Base-by-base conservation (phyloP, 2,329 filamentous ascomycete genomes). In the Fusarium sp. region DNA sequence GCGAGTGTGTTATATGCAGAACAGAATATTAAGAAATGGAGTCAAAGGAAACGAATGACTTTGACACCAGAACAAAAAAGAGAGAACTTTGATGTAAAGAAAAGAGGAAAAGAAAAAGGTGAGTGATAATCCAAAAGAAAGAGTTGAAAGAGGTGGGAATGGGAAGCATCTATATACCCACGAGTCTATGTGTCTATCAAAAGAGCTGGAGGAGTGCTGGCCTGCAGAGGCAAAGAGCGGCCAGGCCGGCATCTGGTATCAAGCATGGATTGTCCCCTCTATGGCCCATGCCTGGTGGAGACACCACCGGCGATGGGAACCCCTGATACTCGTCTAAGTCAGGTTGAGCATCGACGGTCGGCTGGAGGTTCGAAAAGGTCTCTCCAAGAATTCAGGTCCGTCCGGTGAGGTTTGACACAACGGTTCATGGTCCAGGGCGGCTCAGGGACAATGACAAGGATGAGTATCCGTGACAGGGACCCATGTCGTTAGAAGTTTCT, bases 11-110 rank as follows among this genome's bases (percentile, higher is more conserved):
- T 73, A 69, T 74, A 63, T 71, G 67, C 56, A 66, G 68, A 74
- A 68, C 58, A 64, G 77, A 75, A 71, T 81, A 77, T 78, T 75
- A 76, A 77, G 74, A 71, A 71, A 74, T 61, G 62, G 73, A 70
- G 76, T 76, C 81, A 86, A 88, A 88, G 86, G 82, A 84, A 89
- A 85, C 86, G 87, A 89, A 86, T 88, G 87, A 85, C 85, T 86
- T 86, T 88, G 85, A 81, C 82, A 76, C 76, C 68, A 57, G 69
- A 64, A 76, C 77, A 57, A 60, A 71, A 80, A 76, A 79, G 67
- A 72, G 62, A 68, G 30, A 73, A 67, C 28, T 69, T 62, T 74
- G 64, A 61, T 71, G 65, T 67, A 68, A 75, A 73, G 58, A 69
- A 70, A 75, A 77, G 71, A 72, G 71, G 75, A 77, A 78, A 71